phyloP scores from a whole-genome alignment of 2,329 filamentous ascomycete genomes.

The Lasiodiplodia sp. region DNA sequence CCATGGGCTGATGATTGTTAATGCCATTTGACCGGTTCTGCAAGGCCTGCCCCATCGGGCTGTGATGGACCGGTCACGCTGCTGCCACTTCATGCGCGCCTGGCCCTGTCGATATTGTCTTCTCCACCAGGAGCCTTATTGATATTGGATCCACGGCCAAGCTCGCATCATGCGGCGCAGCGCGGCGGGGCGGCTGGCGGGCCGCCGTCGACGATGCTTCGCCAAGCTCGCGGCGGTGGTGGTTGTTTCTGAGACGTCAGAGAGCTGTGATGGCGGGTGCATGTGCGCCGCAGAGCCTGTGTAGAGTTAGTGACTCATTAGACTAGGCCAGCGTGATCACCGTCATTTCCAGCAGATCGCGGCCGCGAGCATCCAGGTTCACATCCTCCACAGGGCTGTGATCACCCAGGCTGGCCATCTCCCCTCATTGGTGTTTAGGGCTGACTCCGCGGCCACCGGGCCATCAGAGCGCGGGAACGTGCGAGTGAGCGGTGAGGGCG shows the following conservation, averaged over 20 bases:
- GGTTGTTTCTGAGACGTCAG: conserved; percentile 4
- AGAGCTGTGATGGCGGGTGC: conserved; percentile 7
- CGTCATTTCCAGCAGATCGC: conserved; percentile 23
- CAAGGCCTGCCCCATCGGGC: conserved; percentile 11
- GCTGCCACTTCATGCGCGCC: conserved; percentile 23
- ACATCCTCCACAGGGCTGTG: conserved; percentile 28
- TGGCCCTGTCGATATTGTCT: conserved; percentile 25
- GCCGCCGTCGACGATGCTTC: background rate
- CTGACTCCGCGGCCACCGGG: conserved; percentile 12
- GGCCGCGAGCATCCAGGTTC: conserved; percentile 19
- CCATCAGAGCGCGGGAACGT: conserved; percentile 13
- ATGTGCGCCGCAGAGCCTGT: background rate
- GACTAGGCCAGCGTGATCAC: conserved; percentile 19
- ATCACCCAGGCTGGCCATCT: background rate
- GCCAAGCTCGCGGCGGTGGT: conserved; percentile 21
- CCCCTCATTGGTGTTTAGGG: conserved; percentile 19
- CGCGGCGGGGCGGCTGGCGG: conserved; percentile 13
- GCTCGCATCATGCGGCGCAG: conserved; percentile 21
- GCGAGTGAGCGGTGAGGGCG: conserved; percentile 24
- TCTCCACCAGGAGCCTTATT: conserved; percentile 24
- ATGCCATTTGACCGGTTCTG: conserved; percentile 19
- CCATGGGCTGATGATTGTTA: conserved; percentile 25
- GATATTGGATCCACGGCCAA: conserved; percentile 24
- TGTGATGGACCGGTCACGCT: conserved; percentile 22
- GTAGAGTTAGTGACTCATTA: conserved; percentile 14